phyloP scores from a whole-genome alignment of 139 green algal genomes.

The Volvox africanus region DNA sequence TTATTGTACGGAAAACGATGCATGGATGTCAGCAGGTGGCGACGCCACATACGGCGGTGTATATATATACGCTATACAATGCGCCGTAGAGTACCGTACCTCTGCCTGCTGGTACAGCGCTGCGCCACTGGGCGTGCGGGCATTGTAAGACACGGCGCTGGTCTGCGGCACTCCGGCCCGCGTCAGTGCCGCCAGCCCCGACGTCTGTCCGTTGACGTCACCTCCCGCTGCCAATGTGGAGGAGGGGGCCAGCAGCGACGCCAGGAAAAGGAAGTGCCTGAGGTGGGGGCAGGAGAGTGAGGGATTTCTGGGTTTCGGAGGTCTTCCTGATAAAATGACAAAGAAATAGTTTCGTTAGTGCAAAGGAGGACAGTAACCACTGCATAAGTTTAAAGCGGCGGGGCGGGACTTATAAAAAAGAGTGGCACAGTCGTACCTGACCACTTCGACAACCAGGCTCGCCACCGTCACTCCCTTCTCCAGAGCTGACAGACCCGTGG shows the following conservation, averaged over 20 bases:
- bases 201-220: slow-evolving; percentile 21
- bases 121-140: not conserved
- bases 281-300: not conserved
- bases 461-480: slow-evolving; percentile 27
- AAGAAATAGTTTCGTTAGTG: no score
- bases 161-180: not conserved
- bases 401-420: no score
- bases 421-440: slow-evolving; percentile 1
- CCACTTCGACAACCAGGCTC: slow-evolving; percentile 26
- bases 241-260: slow-evolving; percentile 33
- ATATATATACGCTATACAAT: no score
- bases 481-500: not conserved
- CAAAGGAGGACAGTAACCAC: no score
- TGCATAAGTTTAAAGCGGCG: no score
- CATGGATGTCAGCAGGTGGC: no score
- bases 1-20: no score
- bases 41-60: no score
- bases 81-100: not conserved
- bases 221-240: not conserved
- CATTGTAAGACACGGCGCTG: not conserved
- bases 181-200: slow-evolving; percentile 15
- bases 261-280: slow-evolving; percentile 22
- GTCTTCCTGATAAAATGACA: no score
- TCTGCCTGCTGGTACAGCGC: slow-evolving; percentile 10
- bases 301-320: not conserved